These are phyloP conservation scores for Metschnikowia proteae DNA, from an alignment of 805 yeast genomes.

Conservation along the genomic window DNA sequence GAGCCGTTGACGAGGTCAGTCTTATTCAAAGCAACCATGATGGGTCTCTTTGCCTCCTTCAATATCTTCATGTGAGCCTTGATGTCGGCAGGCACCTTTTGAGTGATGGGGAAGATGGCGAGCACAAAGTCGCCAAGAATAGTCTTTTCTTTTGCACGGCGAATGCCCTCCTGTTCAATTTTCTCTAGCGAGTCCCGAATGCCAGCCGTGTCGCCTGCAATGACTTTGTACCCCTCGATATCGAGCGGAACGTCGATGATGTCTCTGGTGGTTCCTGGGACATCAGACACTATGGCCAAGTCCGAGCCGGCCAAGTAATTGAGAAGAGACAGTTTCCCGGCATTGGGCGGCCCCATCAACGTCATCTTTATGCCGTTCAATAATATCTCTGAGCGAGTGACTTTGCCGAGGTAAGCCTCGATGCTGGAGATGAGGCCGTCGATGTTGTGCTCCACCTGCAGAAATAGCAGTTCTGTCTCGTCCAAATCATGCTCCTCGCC, in stretches of 20 bases:
- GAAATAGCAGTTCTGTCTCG: constrained; percentile 53
- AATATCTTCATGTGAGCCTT: constrained; percentile 33
- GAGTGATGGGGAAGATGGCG: constrained; percentile 51
- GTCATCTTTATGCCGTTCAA: constrained; percentile 69
- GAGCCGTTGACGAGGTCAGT: constrained; percentile 42
- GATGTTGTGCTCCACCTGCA: constrained; percentile 45
- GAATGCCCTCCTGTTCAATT: constrained; percentile 79
- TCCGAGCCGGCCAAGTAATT: constrained; percentile 75
- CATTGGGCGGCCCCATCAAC: constrained; percentile 89
- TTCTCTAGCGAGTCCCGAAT: constrained; percentile 46
- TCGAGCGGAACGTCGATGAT: constrained; percentile 77
- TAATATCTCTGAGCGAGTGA: constrained; percentile 58
- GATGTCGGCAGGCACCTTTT: constrained; percentile 34
- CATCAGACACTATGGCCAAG: constrained; percentile 84
- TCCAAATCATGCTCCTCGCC: constrained; percentile 89
- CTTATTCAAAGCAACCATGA: constrained; percentile 56
- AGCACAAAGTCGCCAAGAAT: constrained; percentile 62
- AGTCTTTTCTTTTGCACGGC: constrained; percentile 63
- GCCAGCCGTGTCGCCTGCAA: constrained; percentile 93
- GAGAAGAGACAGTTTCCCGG: constrained; percentile 87
- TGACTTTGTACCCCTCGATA: constrained; percentile 76
- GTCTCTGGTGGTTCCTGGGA: constrained; percentile 95
- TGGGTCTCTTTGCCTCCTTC: constrained; percentile 25
- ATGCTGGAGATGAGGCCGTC: constrained; percentile 44
- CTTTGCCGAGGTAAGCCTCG: constrained; percentile 38